These are phyloP conservation scores for Ophiocordyceps australis DNA, from an alignment of 2,329 filamentous ascomycete genomes.

Conservation along the genomic window DNA sequence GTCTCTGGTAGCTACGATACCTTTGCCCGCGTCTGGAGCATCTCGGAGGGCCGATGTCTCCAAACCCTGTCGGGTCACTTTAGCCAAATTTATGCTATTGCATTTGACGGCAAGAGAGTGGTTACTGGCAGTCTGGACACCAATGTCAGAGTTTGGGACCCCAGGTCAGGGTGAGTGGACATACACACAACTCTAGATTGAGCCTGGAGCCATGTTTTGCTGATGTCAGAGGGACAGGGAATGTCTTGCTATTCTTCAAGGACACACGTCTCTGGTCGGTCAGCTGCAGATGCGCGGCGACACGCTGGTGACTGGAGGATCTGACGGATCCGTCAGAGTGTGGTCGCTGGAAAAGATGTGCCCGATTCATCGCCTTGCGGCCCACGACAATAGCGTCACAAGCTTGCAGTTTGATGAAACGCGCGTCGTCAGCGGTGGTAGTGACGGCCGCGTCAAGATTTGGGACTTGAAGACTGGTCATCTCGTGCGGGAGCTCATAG, in stretches of 20 bases:
- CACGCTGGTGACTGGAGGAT: slow-evolving; percentile 88
- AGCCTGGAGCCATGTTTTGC: neutral
- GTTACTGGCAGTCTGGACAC: slow-evolving; percentile 94
- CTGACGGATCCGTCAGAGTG: slow-evolving; percentile 86
- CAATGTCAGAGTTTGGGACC: slow-evolving; percentile 94
- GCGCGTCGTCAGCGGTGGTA: slow-evolving; percentile 86
- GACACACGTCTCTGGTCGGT: slow-evolving; percentile 90
- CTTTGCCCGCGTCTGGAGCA: slow-evolving; percentile 93
- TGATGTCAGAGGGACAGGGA: slow-evolving; percentile 30
- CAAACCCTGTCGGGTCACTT: slow-evolving; percentile 87
- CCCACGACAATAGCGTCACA: slow-evolving; percentile 96
- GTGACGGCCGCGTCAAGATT: slow-evolving; percentile 94
- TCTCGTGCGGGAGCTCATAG: slow-evolving; percentile 77
- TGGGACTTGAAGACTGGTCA: slow-evolving; percentile 92
- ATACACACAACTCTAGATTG: neutral
- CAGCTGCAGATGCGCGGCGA: slow-evolving; percentile 92
- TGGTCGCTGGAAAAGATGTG: slow-evolving; percentile 87
- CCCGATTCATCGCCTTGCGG: slow-evolving; percentile 83
- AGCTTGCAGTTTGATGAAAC: slow-evolving; percentile 95
- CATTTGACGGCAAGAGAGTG: slow-evolving; percentile 84
- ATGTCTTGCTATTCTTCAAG: slow-evolving; percentile 82
- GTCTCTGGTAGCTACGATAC: slow-evolving; percentile 99
- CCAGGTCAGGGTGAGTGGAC: slow-evolving; percentile 62
- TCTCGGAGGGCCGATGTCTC: slow-evolving; percentile 83
- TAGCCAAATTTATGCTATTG: slow-evolving; percentile 97